A percentile compares a stretch with the other conserved stretches of the same genome.
These are phyloP conservation scores for Globisporangium lucens DNA, from an alignment of 352 stramenopile species.

Conservation along the genomic window DNA sequence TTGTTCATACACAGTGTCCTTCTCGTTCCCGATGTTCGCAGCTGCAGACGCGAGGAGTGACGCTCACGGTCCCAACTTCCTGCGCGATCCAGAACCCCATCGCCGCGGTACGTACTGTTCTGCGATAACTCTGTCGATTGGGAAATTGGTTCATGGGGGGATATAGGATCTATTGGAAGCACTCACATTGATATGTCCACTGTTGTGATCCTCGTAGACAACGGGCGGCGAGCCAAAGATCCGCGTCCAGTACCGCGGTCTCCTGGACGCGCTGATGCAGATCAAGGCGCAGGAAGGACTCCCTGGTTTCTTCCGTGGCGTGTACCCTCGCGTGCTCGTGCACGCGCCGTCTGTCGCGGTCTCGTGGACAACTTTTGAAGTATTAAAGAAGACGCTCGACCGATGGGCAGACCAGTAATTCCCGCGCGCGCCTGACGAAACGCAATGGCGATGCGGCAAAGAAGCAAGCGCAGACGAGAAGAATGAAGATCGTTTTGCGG, in stretches of 20 bases:
- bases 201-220: constrained; percentile 13
- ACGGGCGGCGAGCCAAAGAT: constrained; percentile 43
- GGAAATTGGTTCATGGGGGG: background rate
- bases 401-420: constrained; percentile 28
- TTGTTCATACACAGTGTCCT: constrained; percentile 60
- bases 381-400: constrained; percentile 87
- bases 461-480: background rate
- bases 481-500: too few species aligned
- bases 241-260: constrained; percentile 66
- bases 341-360: constrained; percentile 97
- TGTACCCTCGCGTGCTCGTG: constrained; percentile 92
- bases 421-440: background rate
- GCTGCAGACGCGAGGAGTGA: constrained; percentile 59
- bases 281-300: constrained; percentile 94
- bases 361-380: constrained; percentile 99
- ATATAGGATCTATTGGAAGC: background rate
- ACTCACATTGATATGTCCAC: background rate
- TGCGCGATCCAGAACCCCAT: constrained; percentile 45
- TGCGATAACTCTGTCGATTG: background rate
- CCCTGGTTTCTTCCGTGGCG: constrained; percentile 94
- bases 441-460: background rate
- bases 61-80: constrained; percentile 57
- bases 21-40: constrained; percentile 72
- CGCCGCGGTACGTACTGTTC: constrained; percentile 36
- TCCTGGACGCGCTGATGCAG: constrained; percentile 72